Percentiles rank a stretch among this genome's conserved stretches.
Evolutionary conservation across 805 yeast species (phyloP).

Genomic region (Metschnikowia colocasiae): DNA sequence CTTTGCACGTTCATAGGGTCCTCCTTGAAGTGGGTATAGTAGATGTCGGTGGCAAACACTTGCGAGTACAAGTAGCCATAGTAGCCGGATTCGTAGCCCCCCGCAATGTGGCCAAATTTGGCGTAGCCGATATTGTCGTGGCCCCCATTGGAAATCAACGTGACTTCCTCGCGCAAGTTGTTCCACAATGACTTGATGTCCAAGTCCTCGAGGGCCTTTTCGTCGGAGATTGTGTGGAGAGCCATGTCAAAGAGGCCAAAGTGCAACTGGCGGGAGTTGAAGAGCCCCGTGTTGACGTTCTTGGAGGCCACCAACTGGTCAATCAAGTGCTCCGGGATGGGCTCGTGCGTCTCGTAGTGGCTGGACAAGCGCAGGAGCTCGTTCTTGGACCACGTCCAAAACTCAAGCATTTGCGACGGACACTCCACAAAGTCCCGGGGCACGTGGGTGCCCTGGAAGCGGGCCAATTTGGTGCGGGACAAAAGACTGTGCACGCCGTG

Average conservation of each 20-base stretch:
- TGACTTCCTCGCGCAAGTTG: conserved; percentile 56
- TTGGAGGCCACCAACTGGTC: conserved; percentile 20
- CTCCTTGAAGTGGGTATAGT: conserved; percentile 60
- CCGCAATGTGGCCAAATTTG: conserved; percentile 75
- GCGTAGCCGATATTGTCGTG: conserved; percentile 61
- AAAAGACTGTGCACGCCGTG: conserved; percentile 82
- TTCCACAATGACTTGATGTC: conserved; percentile 64
- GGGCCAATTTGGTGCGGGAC: conserved; percentile 59
- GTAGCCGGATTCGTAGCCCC: conserved; percentile 83
- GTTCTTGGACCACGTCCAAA: conserved; percentile 76
- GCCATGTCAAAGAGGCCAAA: conserved; percentile 76
- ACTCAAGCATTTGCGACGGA: conserved; percentile 86
- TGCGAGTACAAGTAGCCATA: conserved; percentile 85
- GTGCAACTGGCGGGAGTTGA: conserved; percentile 70
- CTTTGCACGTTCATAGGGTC: conserved; percentile 61
- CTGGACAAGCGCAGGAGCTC: conserved; percentile 57
- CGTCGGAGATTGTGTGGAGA: conserved; percentile 50
- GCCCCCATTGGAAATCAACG: conserved; percentile 55
- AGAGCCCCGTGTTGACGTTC: conserved; percentile 65
- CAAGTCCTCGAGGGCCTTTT: conserved; percentile 40
- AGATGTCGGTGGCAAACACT: conserved; percentile 83
- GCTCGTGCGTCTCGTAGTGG: conserved; percentile 61
- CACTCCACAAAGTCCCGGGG: conserved; percentile 88
- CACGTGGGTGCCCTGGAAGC: conserved; percentile 75
- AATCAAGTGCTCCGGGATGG: conserved; percentile 43